A percentile compares a stretch with the other conserved stretches of the same genome.
Evolutionary conservation across 805 yeast species (phyloP).

Genomic region (Tetrapisispora taiwanensis): DNA sequence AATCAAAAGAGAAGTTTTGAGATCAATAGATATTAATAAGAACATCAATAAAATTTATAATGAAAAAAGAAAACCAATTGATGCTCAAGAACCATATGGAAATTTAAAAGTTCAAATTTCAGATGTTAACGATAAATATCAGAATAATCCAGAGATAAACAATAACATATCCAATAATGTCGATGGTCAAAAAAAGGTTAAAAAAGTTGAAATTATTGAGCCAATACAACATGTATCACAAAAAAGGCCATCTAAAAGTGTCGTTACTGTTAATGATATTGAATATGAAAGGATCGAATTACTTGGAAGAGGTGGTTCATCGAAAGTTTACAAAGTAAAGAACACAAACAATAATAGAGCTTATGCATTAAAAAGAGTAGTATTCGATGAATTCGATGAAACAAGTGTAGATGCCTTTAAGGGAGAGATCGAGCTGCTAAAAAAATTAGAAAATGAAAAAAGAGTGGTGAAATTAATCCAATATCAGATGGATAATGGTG

Average conservation of each 20-base stretch:
- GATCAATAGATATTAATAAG: constrained; percentile 19
- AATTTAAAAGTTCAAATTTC: background rate
- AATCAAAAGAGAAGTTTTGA: constrained; percentile 19
- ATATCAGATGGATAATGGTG: constrained; percentile 54
- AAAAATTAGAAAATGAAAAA: constrained; percentile 45
- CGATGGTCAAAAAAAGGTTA: background rate
- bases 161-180: background rate
- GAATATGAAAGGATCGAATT: constrained; percentile 67
- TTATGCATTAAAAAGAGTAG: constrained; percentile 74
- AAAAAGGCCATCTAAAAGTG: constrained; percentile 6
- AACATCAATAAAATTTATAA: background rate
- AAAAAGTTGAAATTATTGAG: constrained; percentile 14
- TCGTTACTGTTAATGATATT: constrained; percentile 43
- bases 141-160: background rate
- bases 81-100: background rate
- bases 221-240: constrained; percentile 7
- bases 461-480: constrained; percentile 76
- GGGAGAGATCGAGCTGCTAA: constrained; percentile 76
- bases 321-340: constrained; percentile 75
- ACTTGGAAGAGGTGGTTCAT: constrained; percentile 85
- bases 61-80: background rate
- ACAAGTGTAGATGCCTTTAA: constrained; percentile 67
- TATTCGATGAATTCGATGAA: constrained; percentile 72
- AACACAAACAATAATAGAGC: constrained; percentile 46
- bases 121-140: background rate